Base-by-base conservation (phyloP, 768 basidiomycete genomes). In the Tulasnella sp. region DNA sequence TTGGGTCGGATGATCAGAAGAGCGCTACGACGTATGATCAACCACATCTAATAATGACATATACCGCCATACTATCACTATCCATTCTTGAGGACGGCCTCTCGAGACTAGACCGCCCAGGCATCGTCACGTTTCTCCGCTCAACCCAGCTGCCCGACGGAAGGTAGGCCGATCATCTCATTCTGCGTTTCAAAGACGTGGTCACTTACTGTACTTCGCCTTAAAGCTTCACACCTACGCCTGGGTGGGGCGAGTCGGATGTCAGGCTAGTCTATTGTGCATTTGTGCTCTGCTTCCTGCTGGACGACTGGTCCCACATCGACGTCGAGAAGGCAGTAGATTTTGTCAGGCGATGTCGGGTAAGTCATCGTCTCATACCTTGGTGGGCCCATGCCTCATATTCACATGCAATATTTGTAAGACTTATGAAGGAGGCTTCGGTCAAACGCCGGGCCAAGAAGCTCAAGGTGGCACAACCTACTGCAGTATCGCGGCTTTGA, bases 401-500 rank as follows among this genome's bases (percentile, higher is more conserved):
- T 3, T 15, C 43, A 11, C 8, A 24, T 53, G 30, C 44, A 27
- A 10, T 29, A 30, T 55, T 43, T 46, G 2, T 42, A 63, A 97
- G 93, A 83, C 84, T 2, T 89, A 92, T 66, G 92, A 96, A 76
- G 92, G 92, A 12, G 93, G 90, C 0, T 99, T 87, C 65, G 91
- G 89, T 0, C 87, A 92, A 67, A 74, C 79, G 1, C 84, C 91
- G 0, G 79, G 76, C 45, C 79, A 83, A 44, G 94, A 99, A 72
- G 85, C 92, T 2, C 83, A 92, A 70, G 92, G 93, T 19, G 94
- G 94, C 5, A 87, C 92, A 17, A 96, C 94, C 1, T 98, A 97
- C 70, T 93, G 88, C 64, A 86, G 88, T 0, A 68, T 96, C 25
- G 91, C 92, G 1, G 77, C 86, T 0, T 75, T 93, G 11, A 68